phyloP scores from a whole-genome alignment of 768 basidiomycete species.

The Agaricus sinodeliciosus region DNA sequence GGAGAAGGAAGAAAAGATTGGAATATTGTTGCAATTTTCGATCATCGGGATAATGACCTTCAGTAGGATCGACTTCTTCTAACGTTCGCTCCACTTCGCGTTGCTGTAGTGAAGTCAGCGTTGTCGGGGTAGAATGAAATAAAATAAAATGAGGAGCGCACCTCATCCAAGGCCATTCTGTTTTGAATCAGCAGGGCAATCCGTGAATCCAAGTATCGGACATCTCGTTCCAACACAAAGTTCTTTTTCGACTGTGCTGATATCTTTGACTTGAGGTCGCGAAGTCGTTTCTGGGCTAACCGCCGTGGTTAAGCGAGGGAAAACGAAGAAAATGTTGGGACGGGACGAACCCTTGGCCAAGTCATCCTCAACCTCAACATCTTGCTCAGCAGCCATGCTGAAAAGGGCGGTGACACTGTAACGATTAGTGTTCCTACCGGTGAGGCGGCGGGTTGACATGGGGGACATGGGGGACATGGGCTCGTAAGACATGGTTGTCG shows the following conservation, averaged over 20 bases:
- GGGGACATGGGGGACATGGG: conserved; percentile 61
- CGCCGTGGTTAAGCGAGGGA: not conserved
- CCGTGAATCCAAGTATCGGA: conserved; percentile 94
- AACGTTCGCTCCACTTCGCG: conserved; percentile 91
- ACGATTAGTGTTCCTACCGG: conserved; percentile 92
- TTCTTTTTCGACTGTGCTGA: conserved; percentile 99
- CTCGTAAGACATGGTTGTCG: conserved; percentile 52
- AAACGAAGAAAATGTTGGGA: not conserved
- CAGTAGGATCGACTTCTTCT: conserved; percentile 91
- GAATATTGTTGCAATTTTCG: conserved; percentile 93
- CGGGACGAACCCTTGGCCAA: conserved; percentile 76
- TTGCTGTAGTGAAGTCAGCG: conserved; percentile 47
- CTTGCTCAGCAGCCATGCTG: conserved; percentile 98
- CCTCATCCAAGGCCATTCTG: conserved; percentile 94
- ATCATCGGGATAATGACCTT: conserved; percentile 92
- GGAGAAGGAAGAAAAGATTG: conserved; percentile 97
- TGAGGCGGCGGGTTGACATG: conserved; percentile 67
- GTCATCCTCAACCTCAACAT: conserved; percentile 96
- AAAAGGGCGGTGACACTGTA: conserved; percentile 95
- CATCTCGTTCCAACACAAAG: conserved; percentile 97
- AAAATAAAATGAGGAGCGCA: conserved; percentile 28
- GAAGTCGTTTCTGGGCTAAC: conserved; percentile 90
- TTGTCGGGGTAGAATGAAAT: conserved; percentile 12
- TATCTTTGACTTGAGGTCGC: conserved; percentile 94
- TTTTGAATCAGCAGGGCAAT: conserved; percentile 98